phyloP scores from a whole-genome alignment of 2,329 filamentous ascomycete genomes.

The Sarocladium kiliense region DNA sequence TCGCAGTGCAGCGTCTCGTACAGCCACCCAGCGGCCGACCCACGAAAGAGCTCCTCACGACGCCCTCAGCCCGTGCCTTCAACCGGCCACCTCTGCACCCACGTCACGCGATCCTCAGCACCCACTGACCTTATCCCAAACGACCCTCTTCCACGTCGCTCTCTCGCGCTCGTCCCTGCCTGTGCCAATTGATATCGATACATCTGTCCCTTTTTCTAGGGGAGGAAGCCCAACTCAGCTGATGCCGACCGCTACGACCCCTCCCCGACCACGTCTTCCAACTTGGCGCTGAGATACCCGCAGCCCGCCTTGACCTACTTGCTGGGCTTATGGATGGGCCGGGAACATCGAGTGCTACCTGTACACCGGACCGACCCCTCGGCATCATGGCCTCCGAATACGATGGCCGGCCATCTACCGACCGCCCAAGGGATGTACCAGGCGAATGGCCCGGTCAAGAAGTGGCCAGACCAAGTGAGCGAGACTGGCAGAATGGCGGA shows the following conservation, averaged over 20 bases:
- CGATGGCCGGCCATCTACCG: slow-evolving; percentile 34
- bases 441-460: slow-evolving; percentile 23
- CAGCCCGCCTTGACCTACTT: slow-evolving; percentile 14
- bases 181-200: slow-evolving; percentile 1
- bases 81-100: not conserved
- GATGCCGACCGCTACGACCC: slow-evolving; percentile 31
- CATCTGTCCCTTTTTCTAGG: not conserved
- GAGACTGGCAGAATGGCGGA: slow-evolving; percentile 31
- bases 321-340: slow-evolving; percentile 20
- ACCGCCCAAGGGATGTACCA: slow-evolving; percentile 24
- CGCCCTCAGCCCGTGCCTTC: not conserved
- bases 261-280: slow-evolving; percentile 26
- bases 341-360: slow-evolving; percentile 12
- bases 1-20: not conserved
- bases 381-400: slow-evolving; percentile 41
- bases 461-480: slow-evolving; percentile 25
- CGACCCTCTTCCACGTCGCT: no score
- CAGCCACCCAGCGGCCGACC: not conserved
- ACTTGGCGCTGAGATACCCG: slow-evolving; percentile 23
- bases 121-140: not conserved
- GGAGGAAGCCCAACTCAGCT: slow-evolving; percentile 16
- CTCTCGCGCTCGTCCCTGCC: not conserved
- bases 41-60: slow-evolving; percentile 8
- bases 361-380: slow-evolving; percentile 18
- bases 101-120: not conserved